Evolutionary conservation across 164 flowering plant genomes (phyloP).

Genomic region (Magnolia changhungtana): DNA sequence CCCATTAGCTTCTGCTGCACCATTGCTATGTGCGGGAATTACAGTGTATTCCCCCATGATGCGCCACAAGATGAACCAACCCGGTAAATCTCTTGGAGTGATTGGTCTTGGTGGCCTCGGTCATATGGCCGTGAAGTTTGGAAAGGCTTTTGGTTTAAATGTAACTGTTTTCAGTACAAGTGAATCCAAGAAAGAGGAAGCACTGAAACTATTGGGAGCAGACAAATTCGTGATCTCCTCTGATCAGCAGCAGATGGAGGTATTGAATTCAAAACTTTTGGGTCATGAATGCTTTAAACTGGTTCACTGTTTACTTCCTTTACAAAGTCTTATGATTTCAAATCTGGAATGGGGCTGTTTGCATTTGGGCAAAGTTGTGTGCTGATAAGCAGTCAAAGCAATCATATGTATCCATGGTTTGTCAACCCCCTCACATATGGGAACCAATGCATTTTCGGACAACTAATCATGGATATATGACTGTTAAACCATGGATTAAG

Average conservation of each 20-base stretch:
- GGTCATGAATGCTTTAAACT: background rate
- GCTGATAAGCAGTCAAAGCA: no score
- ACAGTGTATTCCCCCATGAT: slow-evolving; percentile 79
- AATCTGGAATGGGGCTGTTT: background rate
- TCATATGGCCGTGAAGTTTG: slow-evolving; percentile 81
- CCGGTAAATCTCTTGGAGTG: slow-evolving; percentile 78
- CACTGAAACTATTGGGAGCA: slow-evolving; percentile 59
- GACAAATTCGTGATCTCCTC: slow-evolving; percentile 70
- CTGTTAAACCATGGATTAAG: no score
- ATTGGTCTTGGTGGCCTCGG: slow-evolving; percentile 84
- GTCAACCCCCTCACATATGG: background rate
- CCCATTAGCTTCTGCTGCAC: slow-evolving; percentile 69
- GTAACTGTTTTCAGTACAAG: slow-evolving; percentile 78
- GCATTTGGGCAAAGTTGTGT: no score
- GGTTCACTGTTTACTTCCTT: background rate
- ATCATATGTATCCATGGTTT: background rate
- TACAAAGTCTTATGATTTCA: background rate
- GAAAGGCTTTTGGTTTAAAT: slow-evolving; percentile 71
- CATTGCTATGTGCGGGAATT: slow-evolving; percentile 80
- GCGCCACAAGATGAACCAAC: slow-evolving; percentile 76
- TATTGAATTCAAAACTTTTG: slow-evolving; percentile 14
- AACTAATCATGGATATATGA: no score
- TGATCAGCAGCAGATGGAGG: slow-evolving; percentile 67
- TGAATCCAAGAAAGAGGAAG: slow-evolving; percentile 68
- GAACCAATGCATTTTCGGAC: no score